A percentile compares a stretch with the other conserved stretches of the same genome.
Evolutionary conservation across 1,284 basidiomycete genomes (phyloP).

Genomic region (Sporisorium exsertum): DNA sequence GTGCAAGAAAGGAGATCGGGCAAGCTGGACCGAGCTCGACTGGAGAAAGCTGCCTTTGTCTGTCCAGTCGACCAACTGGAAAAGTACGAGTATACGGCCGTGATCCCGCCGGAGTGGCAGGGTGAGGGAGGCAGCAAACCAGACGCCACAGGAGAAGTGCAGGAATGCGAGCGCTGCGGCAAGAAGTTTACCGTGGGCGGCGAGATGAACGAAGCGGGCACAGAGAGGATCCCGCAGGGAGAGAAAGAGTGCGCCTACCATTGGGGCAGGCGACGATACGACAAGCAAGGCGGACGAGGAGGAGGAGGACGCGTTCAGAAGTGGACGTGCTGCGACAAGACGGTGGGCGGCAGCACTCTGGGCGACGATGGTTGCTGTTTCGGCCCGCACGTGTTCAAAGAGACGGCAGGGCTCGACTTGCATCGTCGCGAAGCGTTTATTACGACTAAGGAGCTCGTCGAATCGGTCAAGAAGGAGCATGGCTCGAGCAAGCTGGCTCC

Average conservation of each 20-base stretch:
- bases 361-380: constrained; percentile 58
- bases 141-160: constrained; percentile 51
- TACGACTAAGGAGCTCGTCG: constrained; percentile 37
- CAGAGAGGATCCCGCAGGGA: constrained; percentile 32
- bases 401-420: constrained; percentile 50
- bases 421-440: constrained; percentile 60
- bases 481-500: constrained; percentile 4
- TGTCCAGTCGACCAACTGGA: constrained; percentile 54
- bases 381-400: constrained; percentile 67
- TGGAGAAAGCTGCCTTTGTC: constrained; percentile 50
- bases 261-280: constrained; percentile 55
- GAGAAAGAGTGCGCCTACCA: constrained; percentile 60
- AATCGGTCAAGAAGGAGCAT: constrained; percentile 12
- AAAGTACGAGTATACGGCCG: constrained; percentile 48
- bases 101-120: constrained; percentile 47
- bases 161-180: constrained; percentile 60
- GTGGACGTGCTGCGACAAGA: constrained; percentile 63
- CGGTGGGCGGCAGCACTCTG: constrained; percentile 47
- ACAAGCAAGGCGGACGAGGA: constrained; percentile 35
- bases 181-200: constrained; percentile 54
- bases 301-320: constrained; percentile 28
- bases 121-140: constrained; percentile 44
- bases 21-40: constrained; percentile 38
- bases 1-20: constrained; percentile 21
- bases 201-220: constrained; percentile 38